Evolutionary conservation across 1,284 basidiomycete genomes (phyloP), one percentile per base, ranked within the genome.

Genomic region (Marasmius sp.): DNA sequence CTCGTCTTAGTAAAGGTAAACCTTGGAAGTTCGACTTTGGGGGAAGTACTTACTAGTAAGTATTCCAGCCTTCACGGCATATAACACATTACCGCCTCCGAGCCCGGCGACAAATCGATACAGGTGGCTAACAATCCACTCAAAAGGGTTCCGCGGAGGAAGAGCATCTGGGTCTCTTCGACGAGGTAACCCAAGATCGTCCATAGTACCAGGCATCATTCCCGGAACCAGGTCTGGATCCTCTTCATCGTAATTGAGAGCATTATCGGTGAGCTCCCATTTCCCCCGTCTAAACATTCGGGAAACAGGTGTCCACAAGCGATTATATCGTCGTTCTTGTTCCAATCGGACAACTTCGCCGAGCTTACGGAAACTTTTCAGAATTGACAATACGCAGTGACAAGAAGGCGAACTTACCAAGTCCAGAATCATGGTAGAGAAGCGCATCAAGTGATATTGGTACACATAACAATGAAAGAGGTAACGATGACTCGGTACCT

Each of bases 31-130:
- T n/a, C 18, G 51, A 22, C 8, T 59, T 55, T 48, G 27, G 22
- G 9, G 18, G 39, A 43, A 41, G 47, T 49, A 61, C 74, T 62
- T 50, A 81, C 86, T 79, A 45, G 89, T 86, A 54, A 95, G 71
- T 9, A 89, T 65, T 0, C 86, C 92, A 0, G 90, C 93, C 74
- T 97, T 97, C 65, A 95, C 59, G 0, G 91, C 91, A 65, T 88
- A 96, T 61, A 94, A 75, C 2, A 77, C 72, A 67, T 92, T 89
- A 6, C 89, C 90, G 16, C 79, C 73, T 2, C 79, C 76, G 0
- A 89, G 66, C 0, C 75, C 75, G 3, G 70, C 71, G 8, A 79
- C 62, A 1, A 70, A 62, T 16, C 75, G 69, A 68, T 88, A 84
- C 0, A 85, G 11, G 60, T 74, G 69, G 52, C 77, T 80, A 78